Evolutionary conservation across 495 filamentous ascomycete genomes (phyloP), one percentile per base, ranked within the genome.

Genomic region (Penicillium subrubescens): DNA sequence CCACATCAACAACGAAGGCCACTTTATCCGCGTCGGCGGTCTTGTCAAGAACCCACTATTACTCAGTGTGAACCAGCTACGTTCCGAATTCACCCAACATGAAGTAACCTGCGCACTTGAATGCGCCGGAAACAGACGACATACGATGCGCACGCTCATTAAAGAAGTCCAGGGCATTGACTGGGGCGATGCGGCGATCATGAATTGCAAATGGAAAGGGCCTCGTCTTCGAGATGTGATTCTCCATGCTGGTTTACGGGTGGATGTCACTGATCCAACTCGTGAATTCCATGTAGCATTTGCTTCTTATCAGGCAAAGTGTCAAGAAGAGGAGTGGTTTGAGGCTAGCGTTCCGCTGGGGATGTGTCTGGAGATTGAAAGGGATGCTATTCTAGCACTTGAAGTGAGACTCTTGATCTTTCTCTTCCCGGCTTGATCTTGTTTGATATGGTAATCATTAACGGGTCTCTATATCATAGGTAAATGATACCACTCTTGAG

Each of bases 41-140:
- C 66, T 67, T 0, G 78, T 82, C 31, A 23, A 63, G 21, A 69
- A 67, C 10, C 61, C 66, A 2, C 63, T 82, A 6, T 57, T 65
- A 15, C 72, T 83, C 25, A 72, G 76, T 0, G 43, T 77, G 2
- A 43, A 69, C 37, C 69, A 85, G 19, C 76, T 87, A 7, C 69
- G 67, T 15, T 74, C 75, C 5, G 72, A 82, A 12, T 85, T 83
- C 58, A 71, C 70, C 11, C 87, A 88, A 58, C 79, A 88, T 55
- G 74, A 79, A 57, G 81, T 89, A 10, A 74, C 82, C 7, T 82
- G 81, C 61, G 83, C 85, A 19, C 76, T 89, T 0, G 84, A 88
- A 74, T 89, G 87, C 56, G 87, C 87, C 17, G 87, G 87, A 25
- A 89, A 89, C 64, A 75, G 87, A 7, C 82, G 87, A 2, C 86